Base-by-base conservation (phyloP, 768 basidiomycete species). In the Termitomyces sp. region DNA sequence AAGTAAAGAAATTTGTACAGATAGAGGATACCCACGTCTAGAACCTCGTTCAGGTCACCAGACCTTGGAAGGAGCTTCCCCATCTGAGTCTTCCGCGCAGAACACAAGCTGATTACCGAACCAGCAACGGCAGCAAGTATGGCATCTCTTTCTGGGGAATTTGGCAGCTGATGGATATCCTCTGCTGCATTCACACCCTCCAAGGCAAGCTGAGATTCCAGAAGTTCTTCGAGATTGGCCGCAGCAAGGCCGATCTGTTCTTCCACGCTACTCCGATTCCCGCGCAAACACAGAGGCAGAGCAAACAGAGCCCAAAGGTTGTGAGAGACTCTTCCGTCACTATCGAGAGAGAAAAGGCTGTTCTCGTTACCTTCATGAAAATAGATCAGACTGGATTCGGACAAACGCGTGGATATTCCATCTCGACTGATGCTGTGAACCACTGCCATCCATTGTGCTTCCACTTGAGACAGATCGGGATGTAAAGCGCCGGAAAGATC, bases 321-420 rank as follows among this genome's bases (percentile, higher is more conserved):
- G 60, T 76, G 73, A 0, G 82, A 81, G 44, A 83, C 63, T 60
- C 70, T 76, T 2, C 81, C 83, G 62, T 85, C 84, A 16, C 72
- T 71, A 62, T 84, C 76, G 53, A 83, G 61, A 54, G 66, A 70
- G 45, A 84, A 46, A 35, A 6, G 52, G 9, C 67, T 58, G 7
- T 33, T 35, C 18, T 49, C 26, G 16, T 46, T 49, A 11, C 44
- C 41, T 14, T 55, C 11, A 45, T 58, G 44, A 36, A 55, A 57
- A 51, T 60, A 57, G 35, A 67, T 52, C 33, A 67, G 58, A 45
- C 62, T 56, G 14, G 70, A 66, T 41, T 65, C 64, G 20, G 65
- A 60, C 52, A 69, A 45, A 46, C 41, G 48, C 24, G 44, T 59
- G 48, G 60, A 63, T 30, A 54, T 40, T 32, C 38, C 54, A 48